Evolutionary conservation across 371 early-diverging fungal species (phyloP).

Genomic region (Mucor velutinosus): DNA sequence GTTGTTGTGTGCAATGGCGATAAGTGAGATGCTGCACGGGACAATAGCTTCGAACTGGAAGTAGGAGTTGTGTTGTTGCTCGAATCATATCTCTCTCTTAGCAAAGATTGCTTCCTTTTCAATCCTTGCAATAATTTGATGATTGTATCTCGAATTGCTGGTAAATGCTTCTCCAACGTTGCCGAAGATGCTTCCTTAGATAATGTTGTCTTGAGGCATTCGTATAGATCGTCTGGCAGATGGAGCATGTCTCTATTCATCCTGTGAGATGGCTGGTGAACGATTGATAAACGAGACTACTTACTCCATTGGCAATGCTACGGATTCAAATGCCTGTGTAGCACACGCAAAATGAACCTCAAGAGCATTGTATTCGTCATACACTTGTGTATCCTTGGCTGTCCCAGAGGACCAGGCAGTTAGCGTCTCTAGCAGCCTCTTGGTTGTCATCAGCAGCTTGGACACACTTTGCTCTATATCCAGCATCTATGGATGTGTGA

Average conservation of each 20-base stretch:
- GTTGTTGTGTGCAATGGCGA: slow-evolving; percentile 5
- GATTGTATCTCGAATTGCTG: slow-evolving; percentile 58
- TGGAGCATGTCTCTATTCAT: slow-evolving; percentile 47
- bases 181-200: slow-evolving; percentile 49
- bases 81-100: slow-evolving; percentile 34
- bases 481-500: slow-evolving; percentile 34
- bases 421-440: slow-evolving; percentile 55
- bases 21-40: not conserved
- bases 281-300: not conserved
- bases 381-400: slow-evolving; percentile 46
- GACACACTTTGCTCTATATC: slow-evolving; percentile 59
- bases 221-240: slow-evolving; percentile 53
- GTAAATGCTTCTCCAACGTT: slow-evolving; percentile 55
- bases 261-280: too few species aligned
- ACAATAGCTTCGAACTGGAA: not conserved
- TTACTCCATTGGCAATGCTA: slow-evolving; percentile 55
- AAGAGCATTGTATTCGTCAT: slow-evolving; percentile 49
- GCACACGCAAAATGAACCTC: slow-evolving; percentile 49
- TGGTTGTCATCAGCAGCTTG: slow-evolving; percentile 55
- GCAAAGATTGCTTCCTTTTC: slow-evolving; percentile 54
- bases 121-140: slow-evolving; percentile 55
- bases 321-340: slow-evolving; percentile 48
- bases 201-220: slow-evolving; percentile 48
- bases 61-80: not conserved
- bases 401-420: slow-evolving; percentile 57